Evolutionary conservation across 495 filamentous ascomycete genomes (phyloP), one percentile per base, ranked within the genome.

Genomic region (Glonium stellatum): DNA sequence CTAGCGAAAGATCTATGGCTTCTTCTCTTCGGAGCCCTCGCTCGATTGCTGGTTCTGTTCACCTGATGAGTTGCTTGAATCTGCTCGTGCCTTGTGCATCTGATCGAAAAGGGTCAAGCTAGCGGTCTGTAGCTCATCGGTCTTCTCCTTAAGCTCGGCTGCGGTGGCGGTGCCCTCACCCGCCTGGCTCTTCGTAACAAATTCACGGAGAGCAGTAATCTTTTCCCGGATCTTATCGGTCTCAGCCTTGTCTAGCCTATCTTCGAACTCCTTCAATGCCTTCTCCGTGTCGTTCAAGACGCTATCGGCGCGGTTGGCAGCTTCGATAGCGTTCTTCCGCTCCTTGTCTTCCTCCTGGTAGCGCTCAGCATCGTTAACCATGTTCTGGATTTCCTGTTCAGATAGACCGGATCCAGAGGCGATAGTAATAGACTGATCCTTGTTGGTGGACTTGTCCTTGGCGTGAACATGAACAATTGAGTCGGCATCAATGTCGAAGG

Each of bases 401-500:
- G 89, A 95, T 53, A 98, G 89, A 86, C 93, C 93, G 58, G 93
- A 98, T 73, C 93, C 93, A 54, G 95, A 97, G 61, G 93, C 92
- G 72, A 77, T 96, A 72, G 92, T 97, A 79, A 98, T 97, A 57
- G 92, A 96, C 82, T 98, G 93, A 72, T 98, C 93, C 85, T 97
- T 97, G 84, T 89, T 89, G 75, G 93, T 97, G 64, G 90, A 90
- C 84, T 98, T 97, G 81, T 98, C 93, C 82, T 95, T 96, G 76
- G 93, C 93, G 73, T 93, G 88, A 59, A 98, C 93, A 81, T 97
- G 95, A 66, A 98, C 92, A 64, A 98, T 97, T 41, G 92, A 96
- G 76, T 98, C 93, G 67, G 93, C 95, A 67, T 98, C 93, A 71
- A 98, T 98, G 79, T 98, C 93, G 79, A 98, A 98, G 68, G 93